Conservation (phyloP, 768 basidiomycete genomes). For the Lactifluus subvellereus region DNA sequence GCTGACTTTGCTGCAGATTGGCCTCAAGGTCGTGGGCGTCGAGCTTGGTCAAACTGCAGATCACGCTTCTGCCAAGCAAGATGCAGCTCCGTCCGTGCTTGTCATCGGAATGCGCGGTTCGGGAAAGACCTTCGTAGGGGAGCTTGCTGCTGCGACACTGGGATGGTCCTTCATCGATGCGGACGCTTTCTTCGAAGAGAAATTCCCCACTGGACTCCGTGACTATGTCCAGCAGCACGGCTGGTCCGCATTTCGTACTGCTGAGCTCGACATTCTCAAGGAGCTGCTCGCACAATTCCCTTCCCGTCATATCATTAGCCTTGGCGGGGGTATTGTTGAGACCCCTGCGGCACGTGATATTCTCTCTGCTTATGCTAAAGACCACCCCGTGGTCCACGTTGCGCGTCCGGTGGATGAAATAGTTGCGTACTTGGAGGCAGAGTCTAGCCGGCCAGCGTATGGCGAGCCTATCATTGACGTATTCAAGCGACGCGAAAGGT, state of each 20-base stretch:
- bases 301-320: slow-evolving; percentile 69
- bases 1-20: slow-evolving; percentile 54
- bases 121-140: slow-evolving; percentile 87
- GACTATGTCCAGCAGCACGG: slow-evolving; percentile 77
- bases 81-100: slow-evolving; percentile 54
- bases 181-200: slow-evolving; percentile 67
- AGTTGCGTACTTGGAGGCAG: slow-evolving; percentile 69
- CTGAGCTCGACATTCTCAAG: slow-evolving; percentile 64
- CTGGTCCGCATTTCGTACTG: slow-evolving; percentile 85
- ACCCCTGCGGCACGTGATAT: slow-evolving; percentile 66
- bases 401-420: slow-evolving; percentile 77
- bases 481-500: slow-evolving; percentile 74
- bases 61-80: slow-evolving; percentile 37
- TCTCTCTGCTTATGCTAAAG: slow-evolving; percentile 57
- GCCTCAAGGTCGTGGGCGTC: slow-evolving; percentile 79
- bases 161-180: slow-evolving; percentile 79
- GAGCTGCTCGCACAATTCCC: slow-evolving; percentile 56
- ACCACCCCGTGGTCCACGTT: slow-evolving; percentile 79
- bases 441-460: slow-evolving; percentile 79
- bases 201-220: slow-evolving; percentile 55
- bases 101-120: slow-evolving; percentile 96
- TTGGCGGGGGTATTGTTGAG: slow-evolving; percentile 95
- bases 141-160: slow-evolving; percentile 66
- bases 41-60: slow-evolving; percentile 50
- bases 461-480: slow-evolving; percentile 85